These are phyloP conservation scores for Zygosaccharomyces bisporus DNA, from an alignment of 805 yeast genomes.

Conservation along the genomic window DNA sequence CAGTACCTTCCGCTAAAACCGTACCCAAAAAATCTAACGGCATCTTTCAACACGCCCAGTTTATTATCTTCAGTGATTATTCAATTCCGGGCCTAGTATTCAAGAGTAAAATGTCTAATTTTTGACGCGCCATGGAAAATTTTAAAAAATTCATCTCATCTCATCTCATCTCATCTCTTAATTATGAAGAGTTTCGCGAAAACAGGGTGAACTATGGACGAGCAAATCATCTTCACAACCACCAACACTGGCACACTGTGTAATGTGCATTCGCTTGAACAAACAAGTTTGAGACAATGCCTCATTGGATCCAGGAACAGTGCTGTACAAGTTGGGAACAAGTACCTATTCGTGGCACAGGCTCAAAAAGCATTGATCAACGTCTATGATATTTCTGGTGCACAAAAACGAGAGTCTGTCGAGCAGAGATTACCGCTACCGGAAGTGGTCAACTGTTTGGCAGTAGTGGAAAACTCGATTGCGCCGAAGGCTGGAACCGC, in stretches of 20 bases:
- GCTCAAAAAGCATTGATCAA: constrained; percentile 70
- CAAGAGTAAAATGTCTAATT: background rate
- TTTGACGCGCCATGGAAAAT: background rate
- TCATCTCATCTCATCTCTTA: constrained; percentile 12
- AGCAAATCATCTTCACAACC: constrained; percentile 33
- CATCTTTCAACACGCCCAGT: constrained; percentile 46
- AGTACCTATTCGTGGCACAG: constrained; percentile 60
- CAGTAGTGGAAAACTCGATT: constrained; percentile 26
- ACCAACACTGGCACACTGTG: constrained; percentile 29
- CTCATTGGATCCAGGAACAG: constrained; percentile 49
- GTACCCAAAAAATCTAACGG: constrained; percentile 80
- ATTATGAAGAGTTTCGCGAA: background rate
- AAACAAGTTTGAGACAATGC: constrained; percentile 33
- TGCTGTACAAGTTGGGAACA: constrained; percentile 52
- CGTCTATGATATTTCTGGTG: constrained; percentile 52
- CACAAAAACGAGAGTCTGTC: constrained; percentile 44
- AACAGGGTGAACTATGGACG: constrained; percentile 21
- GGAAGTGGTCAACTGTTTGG: constrained; percentile 58
- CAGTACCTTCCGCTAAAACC: constrained; percentile 67
- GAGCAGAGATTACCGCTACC: constrained; percentile 84
- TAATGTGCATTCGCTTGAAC: constrained; percentile 31
- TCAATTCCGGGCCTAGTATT: background rate
- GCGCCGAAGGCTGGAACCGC: constrained; percentile 17
- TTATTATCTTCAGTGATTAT: constrained; percentile 4
- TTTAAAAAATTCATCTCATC: constrained; percentile 25